Base-by-base conservation (phyloP, 2,329 filamentous ascomycete genomes). In the Aspergillus cejpii region DNA sequence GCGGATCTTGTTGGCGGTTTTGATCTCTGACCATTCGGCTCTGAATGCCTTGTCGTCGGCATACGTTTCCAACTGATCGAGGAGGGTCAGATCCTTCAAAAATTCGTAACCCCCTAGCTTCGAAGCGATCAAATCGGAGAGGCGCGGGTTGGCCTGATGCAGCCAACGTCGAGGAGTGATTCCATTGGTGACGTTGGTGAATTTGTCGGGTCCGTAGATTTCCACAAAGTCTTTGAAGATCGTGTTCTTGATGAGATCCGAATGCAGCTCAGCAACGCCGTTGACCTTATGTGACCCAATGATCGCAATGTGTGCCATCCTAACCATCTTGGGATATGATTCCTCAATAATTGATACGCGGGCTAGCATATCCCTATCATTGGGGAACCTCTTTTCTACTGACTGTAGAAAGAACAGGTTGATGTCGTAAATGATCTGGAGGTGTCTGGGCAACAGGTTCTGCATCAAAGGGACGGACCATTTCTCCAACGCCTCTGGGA, bases 241-340 rank as follows among this genome's bases (percentile, higher is more conserved):
- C n/a, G 92, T 98, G 0, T 90, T 94, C 75, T 92, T 92, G 75
- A 98, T 95, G 47, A 98, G 76, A 64, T 98, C 92, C 0, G 92
- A 98, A 72, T 98, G 92, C 53, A 98, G 74, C 71, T 98, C 92
- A 26, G 92, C 92, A 27, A 98, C 92, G 66, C 92, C 92, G 57
- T 98, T 98, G 74, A 98, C 90, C 75, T 97, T 98, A 80, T 97
- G 92, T 27, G 92, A 97, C 38, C 92, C 92, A 58, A 98, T 89
- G 63, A 97, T 85, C 51, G 92, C 92, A 41, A 98, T 74, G 68
- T 80, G 92, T 2, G 92, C 92, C 92, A 98, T 98, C 65, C 91
- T 85, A 49, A 98, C 84, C 87, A 96, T 95, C 79, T 97, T 95
- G 34, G 90, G 87, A 65, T 94, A 85, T 4, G 87, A 89, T 68